phyloP scores from a whole-genome alignment of 2,329 filamentous ascomycete genomes.

The Colletotrichum destructivum region DNA sequence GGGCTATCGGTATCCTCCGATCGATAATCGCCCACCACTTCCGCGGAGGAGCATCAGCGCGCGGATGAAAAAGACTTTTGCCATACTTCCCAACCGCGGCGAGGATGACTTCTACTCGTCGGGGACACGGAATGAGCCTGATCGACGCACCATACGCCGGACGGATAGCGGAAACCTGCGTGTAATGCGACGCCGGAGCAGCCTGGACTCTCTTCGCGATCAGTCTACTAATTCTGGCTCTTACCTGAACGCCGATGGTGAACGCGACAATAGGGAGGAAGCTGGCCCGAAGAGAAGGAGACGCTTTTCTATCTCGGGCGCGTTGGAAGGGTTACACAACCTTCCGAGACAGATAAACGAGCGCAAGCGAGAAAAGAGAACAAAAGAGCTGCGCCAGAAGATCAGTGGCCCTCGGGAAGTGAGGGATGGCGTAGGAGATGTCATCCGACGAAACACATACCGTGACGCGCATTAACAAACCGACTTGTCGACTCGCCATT shows the following conservation, averaged over 20 bases:
- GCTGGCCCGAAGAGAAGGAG: conserved; percentile 45
- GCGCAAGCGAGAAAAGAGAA: conserved; percentile 70
- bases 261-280: conserved; percentile 47
- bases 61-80: conserved; percentile 72
- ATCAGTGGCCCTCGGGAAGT: conserved; percentile 74
- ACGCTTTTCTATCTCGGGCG: conserved; percentile 61
- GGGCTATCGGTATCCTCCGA: conserved; percentile 63
- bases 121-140: conserved; percentile 52
- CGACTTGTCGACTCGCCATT: conserved; percentile 28
- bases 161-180: conserved; percentile 73
- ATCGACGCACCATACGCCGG: conserved; percentile 72
- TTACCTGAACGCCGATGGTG: conserved; percentile 47
- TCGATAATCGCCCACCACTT: conserved; percentile 63
- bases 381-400: conserved; percentile 70
- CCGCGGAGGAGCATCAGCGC: conserved; percentile 66
- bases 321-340: conserved; percentile 67
- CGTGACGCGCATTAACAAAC: conserved; percentile 48
- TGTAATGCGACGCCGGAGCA: conserved; percentile 69
- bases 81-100: conserved; percentile 69
- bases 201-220: conserved; percentile 59
- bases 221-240: conserved; percentile 50
- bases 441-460: conserved; percentile 64
- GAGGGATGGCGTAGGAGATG: conserved; percentile 71
- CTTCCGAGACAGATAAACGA: conserved; percentile 71
- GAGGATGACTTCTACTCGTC: conserved; percentile 54